Evolutionary conservation across 768 basidiomycete species (phyloP).

Genomic region (Ramaria sp.): DNA sequence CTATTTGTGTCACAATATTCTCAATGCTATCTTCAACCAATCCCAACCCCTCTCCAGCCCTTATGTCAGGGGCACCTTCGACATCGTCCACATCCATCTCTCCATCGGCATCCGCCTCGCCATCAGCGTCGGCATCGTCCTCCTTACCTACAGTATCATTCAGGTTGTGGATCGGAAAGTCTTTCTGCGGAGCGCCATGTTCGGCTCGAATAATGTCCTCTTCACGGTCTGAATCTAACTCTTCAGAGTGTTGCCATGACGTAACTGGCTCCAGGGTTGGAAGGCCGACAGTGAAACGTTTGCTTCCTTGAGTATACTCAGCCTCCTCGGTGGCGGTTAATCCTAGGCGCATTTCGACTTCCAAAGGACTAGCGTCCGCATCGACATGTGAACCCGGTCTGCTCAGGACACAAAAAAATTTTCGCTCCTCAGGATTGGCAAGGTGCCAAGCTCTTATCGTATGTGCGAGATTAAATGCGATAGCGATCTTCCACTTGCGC

Average conservation of each 20-base stretch:
- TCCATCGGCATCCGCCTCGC: constrained; percentile 26
- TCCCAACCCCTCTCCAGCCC: constrained; percentile 17
- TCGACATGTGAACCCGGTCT: not conserved
- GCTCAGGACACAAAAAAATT: constrained; percentile 34
- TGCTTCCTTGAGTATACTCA: not conserved
- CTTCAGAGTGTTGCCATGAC: not conserved
- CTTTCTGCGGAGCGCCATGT: constrained; percentile 2
- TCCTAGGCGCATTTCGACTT: not conserved
- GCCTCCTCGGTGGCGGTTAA: constrained; percentile 18
- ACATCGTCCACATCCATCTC: constrained; percentile 22
- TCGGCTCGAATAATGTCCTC: not conserved
- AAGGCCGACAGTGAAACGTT: not conserved
- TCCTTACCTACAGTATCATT: constrained; percentile 12
- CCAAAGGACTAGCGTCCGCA: not conserved
- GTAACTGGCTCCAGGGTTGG: not conserved
- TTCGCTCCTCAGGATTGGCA: constrained; percentile 49
- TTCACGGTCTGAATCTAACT: constrained; percentile 8
- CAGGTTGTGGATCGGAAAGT: constrained; percentile 5
- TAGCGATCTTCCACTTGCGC: constrained; percentile 77
- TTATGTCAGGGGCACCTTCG: constrained; percentile 1
- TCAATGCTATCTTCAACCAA: constrained; percentile 15
- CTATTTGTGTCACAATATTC: constrained; percentile 2
- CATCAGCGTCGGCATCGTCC: constrained; percentile 37
- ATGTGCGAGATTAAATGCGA: constrained; percentile 74
- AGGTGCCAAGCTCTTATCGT: constrained; percentile 85